Percentiles rank a stretch among this genome's conserved stretches.
Conservation (phyloP, 495 filamentous ascomycete species). For the Penicillium arizonense region DNA sequence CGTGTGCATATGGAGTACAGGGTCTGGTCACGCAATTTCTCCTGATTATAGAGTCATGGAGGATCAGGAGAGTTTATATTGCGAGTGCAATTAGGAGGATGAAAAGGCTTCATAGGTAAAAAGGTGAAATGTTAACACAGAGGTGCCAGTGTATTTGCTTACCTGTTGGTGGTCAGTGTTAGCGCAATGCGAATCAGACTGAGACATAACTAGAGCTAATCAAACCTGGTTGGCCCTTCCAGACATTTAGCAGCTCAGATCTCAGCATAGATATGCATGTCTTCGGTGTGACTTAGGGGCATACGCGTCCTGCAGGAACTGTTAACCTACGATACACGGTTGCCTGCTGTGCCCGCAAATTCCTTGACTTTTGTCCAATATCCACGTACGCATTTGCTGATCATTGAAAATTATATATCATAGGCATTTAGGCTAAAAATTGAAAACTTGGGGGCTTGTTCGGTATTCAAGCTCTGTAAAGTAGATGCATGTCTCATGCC, state of each 20-base stretch:
- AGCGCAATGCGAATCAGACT: too few species aligned
- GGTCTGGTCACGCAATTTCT: slow-evolving; percentile 2
- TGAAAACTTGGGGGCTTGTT: neutral
- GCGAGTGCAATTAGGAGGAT: neutral
- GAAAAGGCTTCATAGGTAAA: neutral
- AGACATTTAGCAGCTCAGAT: too few species aligned
- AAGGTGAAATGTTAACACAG: too few species aligned
- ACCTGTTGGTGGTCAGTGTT: too few species aligned
- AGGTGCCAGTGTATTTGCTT: too few species aligned
- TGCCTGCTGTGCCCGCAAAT: neutral
- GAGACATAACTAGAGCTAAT: too few species aligned
- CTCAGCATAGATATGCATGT: neutral
- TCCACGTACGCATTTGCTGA: too few species aligned
- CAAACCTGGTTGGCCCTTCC: too few species aligned
- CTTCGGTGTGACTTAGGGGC: neutral
- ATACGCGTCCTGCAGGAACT: slow-evolving; percentile 26
- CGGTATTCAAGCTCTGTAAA: neutral
- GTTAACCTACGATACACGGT: neutral
- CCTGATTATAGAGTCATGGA: neutral
- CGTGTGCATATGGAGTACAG: neutral
- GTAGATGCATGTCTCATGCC: slow-evolving; percentile 2
- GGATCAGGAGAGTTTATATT: too few species aligned
- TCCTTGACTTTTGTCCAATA: too few species aligned
- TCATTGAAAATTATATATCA: too few species aligned
- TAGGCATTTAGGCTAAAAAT: too few species aligned